Conservation (phyloP, 2,329 filamentous ascomycete species). For the Samsoniella hepiali region DNA sequence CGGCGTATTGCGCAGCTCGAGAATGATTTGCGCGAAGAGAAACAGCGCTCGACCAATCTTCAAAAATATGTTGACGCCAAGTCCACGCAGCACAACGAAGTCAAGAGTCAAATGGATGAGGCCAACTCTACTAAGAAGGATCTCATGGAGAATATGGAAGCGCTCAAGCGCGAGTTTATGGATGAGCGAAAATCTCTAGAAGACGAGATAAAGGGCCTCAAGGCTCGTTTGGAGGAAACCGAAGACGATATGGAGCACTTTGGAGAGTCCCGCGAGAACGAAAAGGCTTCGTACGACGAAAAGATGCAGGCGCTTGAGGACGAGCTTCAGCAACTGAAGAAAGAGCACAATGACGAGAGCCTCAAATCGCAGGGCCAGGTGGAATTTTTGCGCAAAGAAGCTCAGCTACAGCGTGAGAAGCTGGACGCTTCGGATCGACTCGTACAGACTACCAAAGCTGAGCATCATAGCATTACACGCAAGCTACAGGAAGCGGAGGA, state of each 20-base stretch:
- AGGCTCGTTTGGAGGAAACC: constrained; percentile 75
- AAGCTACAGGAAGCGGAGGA: constrained; percentile 51
- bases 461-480: constrained; percentile 48
- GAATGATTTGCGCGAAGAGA: constrained; percentile 71
- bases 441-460: constrained; percentile 53
- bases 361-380: constrained; percentile 60
- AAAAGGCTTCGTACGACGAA: constrained; percentile 67
- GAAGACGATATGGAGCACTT: constrained; percentile 90
- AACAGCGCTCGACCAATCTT: constrained; percentile 61
- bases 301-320: constrained; percentile 65
- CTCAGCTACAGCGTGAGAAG: constrained; percentile 56
- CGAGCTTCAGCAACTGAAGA: constrained; percentile 64
- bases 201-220: constrained; percentile 72
- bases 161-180: constrained; percentile 82
- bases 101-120: constrained; percentile 72
- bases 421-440: constrained; percentile 57
- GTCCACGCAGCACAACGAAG: constrained; percentile 55
- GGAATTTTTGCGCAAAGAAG: constrained; percentile 60
- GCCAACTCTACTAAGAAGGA: constrained; percentile 90
- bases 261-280: constrained; percentile 77
- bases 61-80: constrained; percentile 66
- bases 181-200: constrained; percentile 82
- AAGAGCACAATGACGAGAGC: constrained; percentile 54
- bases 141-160: constrained; percentile 90
- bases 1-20: constrained; percentile 64